Evolutionary conservation across 108 stramenopile species (phyloP), one percentile per base, ranked within the genome.

Genomic region (Nitzschia palea): DNA sequence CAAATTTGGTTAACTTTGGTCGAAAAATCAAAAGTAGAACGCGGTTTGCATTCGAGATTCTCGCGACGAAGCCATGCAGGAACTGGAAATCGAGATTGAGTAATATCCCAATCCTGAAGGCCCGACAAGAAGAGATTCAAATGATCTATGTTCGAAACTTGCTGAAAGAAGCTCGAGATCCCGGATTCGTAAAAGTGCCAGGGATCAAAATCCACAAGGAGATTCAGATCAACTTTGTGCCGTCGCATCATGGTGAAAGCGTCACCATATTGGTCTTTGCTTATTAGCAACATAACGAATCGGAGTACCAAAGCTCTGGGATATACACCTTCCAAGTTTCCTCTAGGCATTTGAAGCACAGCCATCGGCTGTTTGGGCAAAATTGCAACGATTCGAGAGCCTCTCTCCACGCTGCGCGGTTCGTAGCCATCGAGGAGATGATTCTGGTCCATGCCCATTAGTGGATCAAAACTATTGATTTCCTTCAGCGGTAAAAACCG

Each of bases 151-250:
- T 76, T 76, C 28, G 67, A 33, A 2, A 95, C 84, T 68, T 91
- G 77, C 22, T 63, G 63, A 26, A 95, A 61, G 50, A 76, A 74
- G 34, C 62, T 71, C 1, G 71, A 55, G 1, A 85, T 85, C 10
- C 83, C 88, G 3, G 50, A 62, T 14, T 82, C 85, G n/a, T 89
- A 68, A 44, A 93, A 95, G 22, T 48, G 31, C 9, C 32, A 34
- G 5, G 86, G 87, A 52, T 91, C 68, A 2, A 88, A 55, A 51
- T 95, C 95, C 0, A 88, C 86, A 48, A 95, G 74, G 40, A 95
- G 64, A 76, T 95, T 95, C 44, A 91, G 65, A 70, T 95, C 91
- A 25, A 92, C 82, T 37, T 88, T 88, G 63, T 95, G 90, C 45
- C 82, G 79, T 67, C 91, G 72, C 90, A 92, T 92, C 28, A 93